Evolutionary conservation across 1,139 yeast species (phyloP), one percentile per base, ranked within the genome.

Genomic region (Pneumocystis carinii): DNA sequence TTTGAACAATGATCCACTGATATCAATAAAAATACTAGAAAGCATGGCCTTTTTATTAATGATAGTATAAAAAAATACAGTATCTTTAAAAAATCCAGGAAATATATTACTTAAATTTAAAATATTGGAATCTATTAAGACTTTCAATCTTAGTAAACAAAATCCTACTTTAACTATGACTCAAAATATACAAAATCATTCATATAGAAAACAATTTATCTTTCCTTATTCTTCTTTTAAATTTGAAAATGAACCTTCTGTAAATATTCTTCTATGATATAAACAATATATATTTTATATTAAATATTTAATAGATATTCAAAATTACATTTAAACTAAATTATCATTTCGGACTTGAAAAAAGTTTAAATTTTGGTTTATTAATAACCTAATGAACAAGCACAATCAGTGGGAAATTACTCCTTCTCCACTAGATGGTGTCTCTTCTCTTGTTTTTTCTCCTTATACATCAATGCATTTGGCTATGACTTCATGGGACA

Each of bases 401-500:
- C 55, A 48, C 27, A 48, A 48, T 24, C 55, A 48, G 27, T 48
- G 55, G 55, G 55, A 48, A 15, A 24, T 48, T 48, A 24, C n/a
- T 24, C 55, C 59, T 27, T 15, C 8, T 3, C 66, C 67, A 3
- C 35, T 59, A 37, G 67, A 65, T 39, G 57, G 64, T 6, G 42
- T 65, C n/a, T 53, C 67, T n/a, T 41, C 66, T 35, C 61, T 65
- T 57, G 53, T 35, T 5, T 65, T 65, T 61, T 60, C 64, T 19
- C 66, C 64, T n/a, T 53, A 38, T 36, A 59, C 57, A 24, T 58
- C 63, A 27, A 59, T 60, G 29, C 42, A 62, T 35, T 68, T 75
- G 41, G 68, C 75, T n/a, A 72, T 70, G 2, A 68, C 75, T n/a
- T 73, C 76, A 2, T 75, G 78, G 78, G 78, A 75, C 61, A 65